Evolutionary conservation across 371 early-diverging fungal species (phyloP).

Genomic region (Syncephalastrum racemosum): DNA sequence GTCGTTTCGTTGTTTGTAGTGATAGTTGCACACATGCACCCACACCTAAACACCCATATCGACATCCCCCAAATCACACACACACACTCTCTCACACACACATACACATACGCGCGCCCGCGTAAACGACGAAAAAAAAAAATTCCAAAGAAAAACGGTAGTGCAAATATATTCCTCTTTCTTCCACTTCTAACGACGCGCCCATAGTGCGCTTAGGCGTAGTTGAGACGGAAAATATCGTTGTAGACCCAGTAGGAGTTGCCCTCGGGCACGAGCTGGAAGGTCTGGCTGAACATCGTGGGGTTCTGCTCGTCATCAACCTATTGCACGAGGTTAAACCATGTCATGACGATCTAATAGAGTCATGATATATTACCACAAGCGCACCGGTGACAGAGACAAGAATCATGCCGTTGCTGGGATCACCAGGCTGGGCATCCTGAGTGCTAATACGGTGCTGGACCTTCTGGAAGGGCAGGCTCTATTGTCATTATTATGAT

Average conservation of each 20-base stretch:
- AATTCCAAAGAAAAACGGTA: not conserved
- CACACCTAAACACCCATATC: not conserved
- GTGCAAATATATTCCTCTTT: slow-evolving; percentile 4
- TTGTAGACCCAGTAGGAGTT: slow-evolving; percentile 67
- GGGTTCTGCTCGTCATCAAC: slow-evolving; percentile 79
- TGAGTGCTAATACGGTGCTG: slow-evolving; percentile 66
- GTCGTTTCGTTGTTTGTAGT: too few species aligned
- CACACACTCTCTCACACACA: not conserved
- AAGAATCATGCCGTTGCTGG: slow-evolving; percentile 53
- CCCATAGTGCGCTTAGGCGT: slow-evolving; percentile 22
- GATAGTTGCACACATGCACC: too few species aligned
- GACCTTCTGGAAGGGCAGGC: slow-evolving; percentile 78
- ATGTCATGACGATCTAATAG: not conserved
- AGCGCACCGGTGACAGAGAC: slow-evolving; percentile 89
- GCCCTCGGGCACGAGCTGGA: slow-evolving; percentile 73
- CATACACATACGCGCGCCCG: too few species aligned
- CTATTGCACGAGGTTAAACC: slow-evolving; percentile 27
- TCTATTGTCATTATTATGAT: slow-evolving; percentile 29
- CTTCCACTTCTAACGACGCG: not conserved
- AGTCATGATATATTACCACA: slow-evolving; percentile 48
- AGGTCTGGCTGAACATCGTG: slow-evolving; percentile 80
- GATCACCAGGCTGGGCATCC: slow-evolving; percentile 79
- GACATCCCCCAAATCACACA: not conserved
- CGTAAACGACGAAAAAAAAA: not conserved
- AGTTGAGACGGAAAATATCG: slow-evolving; percentile 82